Conservation (phyloP, 2,329 filamentous ascomycete genomes). For the Monosporascus sp. region DNA sequence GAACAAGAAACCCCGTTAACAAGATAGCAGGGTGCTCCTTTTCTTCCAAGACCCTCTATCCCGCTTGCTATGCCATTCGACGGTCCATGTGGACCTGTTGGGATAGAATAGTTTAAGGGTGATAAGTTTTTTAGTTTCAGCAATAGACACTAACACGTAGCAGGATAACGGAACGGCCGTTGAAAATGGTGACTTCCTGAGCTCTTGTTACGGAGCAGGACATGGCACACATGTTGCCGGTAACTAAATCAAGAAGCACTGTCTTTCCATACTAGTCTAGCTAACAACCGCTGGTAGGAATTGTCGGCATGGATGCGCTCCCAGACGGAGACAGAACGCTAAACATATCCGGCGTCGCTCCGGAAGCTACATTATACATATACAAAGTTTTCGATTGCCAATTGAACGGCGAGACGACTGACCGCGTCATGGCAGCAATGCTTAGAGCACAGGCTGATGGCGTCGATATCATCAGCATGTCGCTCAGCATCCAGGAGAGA, state of each 20-base stretch:
- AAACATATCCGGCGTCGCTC: slow-evolving; percentile 11
- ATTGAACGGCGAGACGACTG: slow-evolving; percentile 3
- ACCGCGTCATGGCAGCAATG: slow-evolving; percentile 22
- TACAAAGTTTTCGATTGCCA: slow-evolving; percentile 10
- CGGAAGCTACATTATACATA: slow-evolving; percentile 8
- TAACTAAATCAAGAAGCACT: neutral
- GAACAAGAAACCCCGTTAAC: too few species aligned
- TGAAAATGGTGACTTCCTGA: slow-evolving; percentile 5
- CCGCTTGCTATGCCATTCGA: too few species aligned
- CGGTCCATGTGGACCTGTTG: too few species aligned
- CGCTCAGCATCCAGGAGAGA: slow-evolving; percentile 11
- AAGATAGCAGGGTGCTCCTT: too few species aligned
- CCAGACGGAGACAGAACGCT: slow-evolving; percentile 5
- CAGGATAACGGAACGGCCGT: slow-evolving; percentile 8
- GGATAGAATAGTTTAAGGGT: too few species aligned
- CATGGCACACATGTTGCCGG: slow-evolving; percentile 13
- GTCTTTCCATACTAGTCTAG: neutral
- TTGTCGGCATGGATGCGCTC: slow-evolving; percentile 8
- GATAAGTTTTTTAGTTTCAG: too few species aligned
- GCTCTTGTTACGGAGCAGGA: slow-evolving; percentile 7
- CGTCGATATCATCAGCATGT: slow-evolving; percentile 24
- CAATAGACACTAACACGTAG: too few species aligned
- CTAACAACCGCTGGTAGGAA: slow-evolving; percentile 2
- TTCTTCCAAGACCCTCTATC: too few species aligned
- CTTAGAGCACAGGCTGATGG: slow-evolving; percentile 18